A percentile compares a stretch with the other conserved stretches of the same genome.
phyloP scores from a whole-genome alignment of 495 filamentous ascomycete species.

The Xylaria bambusicola region DNA sequence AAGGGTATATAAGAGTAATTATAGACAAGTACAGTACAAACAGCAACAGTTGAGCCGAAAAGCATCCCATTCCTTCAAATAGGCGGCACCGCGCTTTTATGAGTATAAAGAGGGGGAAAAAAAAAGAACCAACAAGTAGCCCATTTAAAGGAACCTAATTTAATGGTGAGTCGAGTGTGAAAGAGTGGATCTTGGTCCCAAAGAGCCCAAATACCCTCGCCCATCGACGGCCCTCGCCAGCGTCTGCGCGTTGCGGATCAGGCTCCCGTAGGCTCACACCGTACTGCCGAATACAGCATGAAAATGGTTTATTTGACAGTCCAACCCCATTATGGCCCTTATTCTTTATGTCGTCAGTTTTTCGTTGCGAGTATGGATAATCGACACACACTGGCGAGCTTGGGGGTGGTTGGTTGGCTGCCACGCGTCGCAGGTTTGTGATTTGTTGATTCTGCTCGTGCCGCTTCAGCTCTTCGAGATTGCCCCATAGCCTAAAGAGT shows the following conservation, averaged over 20 bases:
- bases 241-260: conserved; percentile 32
- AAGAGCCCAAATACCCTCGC: conserved; percentile 56
- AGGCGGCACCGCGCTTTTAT: too few species aligned
- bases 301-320: conserved; percentile 54
- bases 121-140: too few species aligned
- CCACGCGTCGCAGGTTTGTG: conserved; percentile 25
- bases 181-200: conserved; percentile 50
- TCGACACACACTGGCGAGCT: conserved; percentile 19
- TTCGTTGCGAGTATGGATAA: background rate
- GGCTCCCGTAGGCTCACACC: conserved; percentile 44
- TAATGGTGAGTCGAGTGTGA: too few species aligned
- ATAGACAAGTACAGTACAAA: too few species aligned
- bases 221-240: conserved; percentile 43
- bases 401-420: conserved; percentile 22
- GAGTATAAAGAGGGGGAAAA: too few species aligned
- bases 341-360: background rate
- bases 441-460: conserved; percentile 21
- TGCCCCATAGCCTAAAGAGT: conserved; percentile 82
- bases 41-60: too few species aligned
- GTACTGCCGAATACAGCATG: conserved; percentile 65
- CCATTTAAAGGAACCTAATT: too few species aligned
- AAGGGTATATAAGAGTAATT: too few species aligned
- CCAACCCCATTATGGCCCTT: conserved; percentile 8
- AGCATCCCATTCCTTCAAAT: too few species aligned
- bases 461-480: conserved; percentile 72